Percentiles rank a stretch among this genome's conserved stretches.
These are phyloP conservation scores for Cephaloascus albidus DNA, from an alignment of 805 yeast genomes.

Conservation along the genomic window DNA sequence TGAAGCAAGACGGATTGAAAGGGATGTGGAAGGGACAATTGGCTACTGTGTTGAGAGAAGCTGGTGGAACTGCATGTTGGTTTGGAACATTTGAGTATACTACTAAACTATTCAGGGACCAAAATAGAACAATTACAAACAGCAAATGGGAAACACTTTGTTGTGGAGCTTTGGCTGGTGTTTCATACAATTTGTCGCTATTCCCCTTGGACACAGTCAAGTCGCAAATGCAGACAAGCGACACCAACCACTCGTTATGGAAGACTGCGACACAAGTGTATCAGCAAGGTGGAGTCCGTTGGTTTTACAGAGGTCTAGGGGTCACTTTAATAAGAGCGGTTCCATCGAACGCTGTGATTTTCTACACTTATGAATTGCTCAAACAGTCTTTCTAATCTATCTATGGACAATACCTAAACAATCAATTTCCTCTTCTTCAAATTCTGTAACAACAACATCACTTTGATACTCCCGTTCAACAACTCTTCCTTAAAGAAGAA, in stretches of 20 bases:
- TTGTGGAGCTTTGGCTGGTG: conserved; percentile 85
- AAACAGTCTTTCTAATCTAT: conserved; percentile 20
- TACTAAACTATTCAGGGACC: conserved; percentile 24
- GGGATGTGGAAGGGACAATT: conserved; percentile 88
- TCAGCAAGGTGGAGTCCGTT: conserved; percentile 50
- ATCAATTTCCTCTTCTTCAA: conserved; percentile 12
- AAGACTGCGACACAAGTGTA: conserved; percentile 31
- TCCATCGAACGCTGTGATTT: conserved; percentile 86
- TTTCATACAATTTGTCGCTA: conserved; percentile 67
- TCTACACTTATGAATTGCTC: conserved; percentile 65
- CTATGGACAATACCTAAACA: background rate
- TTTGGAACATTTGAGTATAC: conserved; percentile 77
- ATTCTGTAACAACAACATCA: conserved; percentile 34
- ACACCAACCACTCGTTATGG: conserved; percentile 18
- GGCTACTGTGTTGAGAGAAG: conserved; percentile 73
- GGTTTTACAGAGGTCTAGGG: conserved; percentile 78
- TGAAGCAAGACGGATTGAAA: conserved; percentile 41
- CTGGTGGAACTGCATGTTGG: conserved; percentile 91
- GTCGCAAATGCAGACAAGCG: conserved; percentile 69
- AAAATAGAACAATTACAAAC: conserved; percentile 7
- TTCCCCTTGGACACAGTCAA: conserved; percentile 91
- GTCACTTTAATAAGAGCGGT: conserved; percentile 74
- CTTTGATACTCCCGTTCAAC: conserved; percentile 44
- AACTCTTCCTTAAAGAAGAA: conserved; percentile 88
- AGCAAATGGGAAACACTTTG: conserved; percentile 39